Conservation (phyloP, 2,329 filamentous ascomycete species). For the Apiospora hydei region DNA sequence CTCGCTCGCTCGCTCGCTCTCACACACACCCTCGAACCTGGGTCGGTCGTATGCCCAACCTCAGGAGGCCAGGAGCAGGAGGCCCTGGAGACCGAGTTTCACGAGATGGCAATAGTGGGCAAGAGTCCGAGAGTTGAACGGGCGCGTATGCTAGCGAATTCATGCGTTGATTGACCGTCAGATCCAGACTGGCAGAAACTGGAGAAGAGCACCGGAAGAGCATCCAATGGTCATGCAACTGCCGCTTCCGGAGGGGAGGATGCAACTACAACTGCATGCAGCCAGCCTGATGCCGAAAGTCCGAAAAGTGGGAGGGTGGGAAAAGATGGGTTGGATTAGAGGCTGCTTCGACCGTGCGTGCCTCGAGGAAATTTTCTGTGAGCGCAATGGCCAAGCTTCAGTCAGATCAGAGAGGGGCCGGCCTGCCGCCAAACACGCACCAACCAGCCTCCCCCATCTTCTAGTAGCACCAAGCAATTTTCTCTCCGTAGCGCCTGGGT, state of each 20-base stretch:
- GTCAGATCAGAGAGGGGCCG: background rate
- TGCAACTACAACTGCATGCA: background rate
- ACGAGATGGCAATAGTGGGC: background rate
- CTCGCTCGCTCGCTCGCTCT: too few species aligned
- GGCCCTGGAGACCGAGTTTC: background rate
- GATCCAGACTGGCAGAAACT: background rate
- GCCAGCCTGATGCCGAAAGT: constrained; percentile 8
- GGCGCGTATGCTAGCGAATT: background rate
- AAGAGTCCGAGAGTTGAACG: background rate
- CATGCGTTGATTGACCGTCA: background rate
- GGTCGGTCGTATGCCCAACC: constrained; percentile 3
- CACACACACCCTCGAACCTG: background rate
- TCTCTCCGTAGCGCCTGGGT: background rate
- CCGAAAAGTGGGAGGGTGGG: background rate
- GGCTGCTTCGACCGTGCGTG: background rate
- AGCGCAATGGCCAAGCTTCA: background rate
- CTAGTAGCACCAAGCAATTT: background rate
- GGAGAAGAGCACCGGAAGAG: background rate
- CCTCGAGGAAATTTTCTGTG: background rate
- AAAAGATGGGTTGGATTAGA: background rate
- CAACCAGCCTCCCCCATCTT: background rate
- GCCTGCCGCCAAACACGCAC: background rate
- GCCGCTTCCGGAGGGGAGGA: background rate
- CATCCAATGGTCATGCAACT: background rate
- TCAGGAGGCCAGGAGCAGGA: background rate